Conservation (phyloP, 129 eudicot species). For the Flaveria robusta region DNA sequence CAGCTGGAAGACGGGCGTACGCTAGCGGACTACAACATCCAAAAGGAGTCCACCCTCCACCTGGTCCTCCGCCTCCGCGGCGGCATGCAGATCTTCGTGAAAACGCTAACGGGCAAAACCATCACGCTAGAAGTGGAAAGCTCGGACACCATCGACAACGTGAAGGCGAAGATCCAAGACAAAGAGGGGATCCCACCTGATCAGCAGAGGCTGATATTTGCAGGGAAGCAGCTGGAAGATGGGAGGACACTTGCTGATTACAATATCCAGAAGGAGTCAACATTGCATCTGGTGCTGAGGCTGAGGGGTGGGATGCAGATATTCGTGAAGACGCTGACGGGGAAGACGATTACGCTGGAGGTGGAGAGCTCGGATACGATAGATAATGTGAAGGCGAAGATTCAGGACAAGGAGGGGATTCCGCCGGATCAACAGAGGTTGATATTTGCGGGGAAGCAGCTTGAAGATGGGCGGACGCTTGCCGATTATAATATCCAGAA, state of each 20-base stretch:
- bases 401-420: neutral
- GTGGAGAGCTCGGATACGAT: neutral
- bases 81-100: neutral
- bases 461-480: neutral
- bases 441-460: neutral
- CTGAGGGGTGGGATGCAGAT: constrained; percentile 2
- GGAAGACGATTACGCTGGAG: neutral
- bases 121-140: neutral
- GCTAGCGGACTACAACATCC: neutral
- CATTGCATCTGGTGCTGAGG: neutral
- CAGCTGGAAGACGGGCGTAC: neutral
- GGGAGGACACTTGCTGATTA: neutral
- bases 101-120: neutral
- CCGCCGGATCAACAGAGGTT: constrained; percentile 2
- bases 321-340: neutral
- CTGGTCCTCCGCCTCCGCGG: neutral
- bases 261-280: neutral
- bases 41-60: constrained; percentile 1
- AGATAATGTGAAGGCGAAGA: neutral
- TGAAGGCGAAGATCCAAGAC: neutral
- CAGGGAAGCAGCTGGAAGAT: neutral
- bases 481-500: constrained; percentile 9
- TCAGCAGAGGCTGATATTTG: constrained; percentile 3
- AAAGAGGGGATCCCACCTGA: neutral
- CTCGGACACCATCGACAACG: neutral